Evolutionary conservation across 805 yeast species (phyloP).

Genomic region (Nakazawaea holstii): DNA sequence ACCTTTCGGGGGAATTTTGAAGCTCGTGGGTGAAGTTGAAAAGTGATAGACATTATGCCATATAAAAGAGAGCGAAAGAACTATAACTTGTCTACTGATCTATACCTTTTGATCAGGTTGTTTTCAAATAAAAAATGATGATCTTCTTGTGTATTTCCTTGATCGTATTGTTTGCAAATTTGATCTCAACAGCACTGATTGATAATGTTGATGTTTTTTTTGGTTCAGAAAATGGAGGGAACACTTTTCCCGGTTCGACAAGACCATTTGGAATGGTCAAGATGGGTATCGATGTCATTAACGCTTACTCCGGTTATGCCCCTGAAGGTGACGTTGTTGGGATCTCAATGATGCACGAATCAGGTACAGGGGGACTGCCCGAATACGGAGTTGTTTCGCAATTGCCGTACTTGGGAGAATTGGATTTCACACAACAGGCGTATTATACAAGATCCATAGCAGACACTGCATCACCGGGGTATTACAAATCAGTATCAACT

Average conservation of each 20-base stretch:
- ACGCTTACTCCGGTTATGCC: slow-evolving; percentile 28
- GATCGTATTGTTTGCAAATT: no score
- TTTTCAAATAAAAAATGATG: background rate
- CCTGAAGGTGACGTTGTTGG: slow-evolving; percentile 26
- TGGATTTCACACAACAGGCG: slow-evolving; percentile 14
- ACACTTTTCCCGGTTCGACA: slow-evolving; percentile 30
- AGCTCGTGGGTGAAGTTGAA: no score
- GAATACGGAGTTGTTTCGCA: slow-evolving; percentile 30
- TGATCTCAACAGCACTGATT: background rate
- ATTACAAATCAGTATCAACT: slow-evolving; percentile 19
- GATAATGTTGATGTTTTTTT: slow-evolving; percentile 25
- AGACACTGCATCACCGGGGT: slow-evolving; percentile 23
- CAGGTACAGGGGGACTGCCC: slow-evolving; percentile 36
- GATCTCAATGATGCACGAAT: slow-evolving; percentile 32
- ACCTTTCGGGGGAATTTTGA: no score
- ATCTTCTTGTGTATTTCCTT: background rate
- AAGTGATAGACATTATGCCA: no score
- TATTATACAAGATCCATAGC: slow-evolving; percentile 13
- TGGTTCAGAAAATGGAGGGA: slow-evolving; percentile 29
- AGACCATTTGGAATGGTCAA: slow-evolving; percentile 34
- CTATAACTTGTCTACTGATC: no score
- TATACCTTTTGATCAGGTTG: no score
- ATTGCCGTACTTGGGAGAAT: slow-evolving; percentile 20
- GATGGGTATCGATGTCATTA: slow-evolving; percentile 28
- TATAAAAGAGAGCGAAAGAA: no score